Evolutionary conservation across 305 asterid species (phyloP).

Genomic region (Striga hermonthica): DNA sequence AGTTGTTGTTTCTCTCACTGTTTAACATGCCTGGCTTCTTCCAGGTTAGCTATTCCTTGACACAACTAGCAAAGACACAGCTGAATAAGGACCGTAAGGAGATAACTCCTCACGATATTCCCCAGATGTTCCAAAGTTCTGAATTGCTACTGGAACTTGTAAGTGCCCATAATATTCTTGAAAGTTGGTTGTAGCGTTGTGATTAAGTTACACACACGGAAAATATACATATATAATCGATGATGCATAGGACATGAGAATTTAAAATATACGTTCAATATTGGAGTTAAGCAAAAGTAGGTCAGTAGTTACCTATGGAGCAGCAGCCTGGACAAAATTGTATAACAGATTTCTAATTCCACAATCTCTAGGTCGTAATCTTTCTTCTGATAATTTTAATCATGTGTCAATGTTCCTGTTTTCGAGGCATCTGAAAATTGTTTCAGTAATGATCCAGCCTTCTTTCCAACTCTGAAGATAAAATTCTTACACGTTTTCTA

Average conservation of each 20-base stretch:
- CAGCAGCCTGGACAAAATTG: slow-evolving; percentile 16
- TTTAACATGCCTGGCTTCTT: slow-evolving; percentile 31
- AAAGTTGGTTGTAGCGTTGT: slow-evolving; percentile 21
- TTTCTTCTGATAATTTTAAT: slow-evolving; percentile 12
- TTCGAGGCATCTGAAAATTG: slow-evolving; percentile 6
- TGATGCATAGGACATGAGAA: slow-evolving; percentile 16
- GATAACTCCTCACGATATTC: slow-evolving; percentile 79
- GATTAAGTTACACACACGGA: background rate
- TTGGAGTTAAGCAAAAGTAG: background rate
- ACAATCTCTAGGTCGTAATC: background rate
- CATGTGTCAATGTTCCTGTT: slow-evolving; percentile 7
- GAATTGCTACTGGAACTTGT: slow-evolving; percentile 79
- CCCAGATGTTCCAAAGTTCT: slow-evolving; percentile 75
- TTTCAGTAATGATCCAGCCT: slow-evolving; percentile 11
- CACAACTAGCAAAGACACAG: slow-evolving; percentile 82
- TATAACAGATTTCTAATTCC: background rate
- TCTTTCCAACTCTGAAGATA: slow-evolving; percentile 14
- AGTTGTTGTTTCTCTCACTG: slow-evolving; percentile 29
- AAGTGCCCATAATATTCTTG: slow-evolving; percentile 38
- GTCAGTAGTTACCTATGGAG: slow-evolving; percentile 4
- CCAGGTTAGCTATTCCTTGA: slow-evolving; percentile 95
- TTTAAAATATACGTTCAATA: background rate
- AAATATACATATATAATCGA: background rate
- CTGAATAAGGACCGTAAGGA: slow-evolving; percentile 83
- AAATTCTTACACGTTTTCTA: slow-evolving; percentile 3